Evolutionary conservation across 163 green algal genomes (phyloP).

Genomic region (Scenedesmus sp.): DNA sequence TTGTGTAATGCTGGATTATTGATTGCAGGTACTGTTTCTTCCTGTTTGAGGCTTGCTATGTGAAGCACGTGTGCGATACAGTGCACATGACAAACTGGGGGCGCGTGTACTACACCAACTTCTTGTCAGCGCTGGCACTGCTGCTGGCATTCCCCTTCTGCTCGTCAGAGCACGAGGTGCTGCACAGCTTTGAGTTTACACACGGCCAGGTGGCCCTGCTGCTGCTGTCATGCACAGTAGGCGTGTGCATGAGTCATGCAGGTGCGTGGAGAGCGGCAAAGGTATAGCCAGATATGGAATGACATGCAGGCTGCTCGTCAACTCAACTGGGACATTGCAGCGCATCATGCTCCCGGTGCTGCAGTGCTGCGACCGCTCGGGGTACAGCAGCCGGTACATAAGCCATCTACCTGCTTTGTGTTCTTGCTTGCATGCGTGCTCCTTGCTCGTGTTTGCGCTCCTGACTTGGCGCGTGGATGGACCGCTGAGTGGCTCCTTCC

Average conservation of each 20-base stretch:
- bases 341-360: not conserved
- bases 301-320: not conserved
- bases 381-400: too few relatives aligned
- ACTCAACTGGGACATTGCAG: not conserved
- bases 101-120: conserved; percentile 67
- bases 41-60: conserved; percentile 32
- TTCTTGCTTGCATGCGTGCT: not conserved
- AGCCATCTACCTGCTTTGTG: not conserved
- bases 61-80: conserved; percentile 57
- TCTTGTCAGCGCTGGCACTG: conserved; percentile 44
- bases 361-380: not conserved
- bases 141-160: conserved; percentile 26
- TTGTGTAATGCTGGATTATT: not conserved
- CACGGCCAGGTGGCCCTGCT: conserved; percentile 52
- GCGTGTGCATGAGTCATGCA: conserved; percentile 77
- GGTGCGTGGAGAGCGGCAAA: not conserved
- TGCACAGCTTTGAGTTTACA: conserved; percentile 29
- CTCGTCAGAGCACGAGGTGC: conserved; percentile 36
- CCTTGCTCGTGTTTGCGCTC: not conserved
- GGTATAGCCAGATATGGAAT: too few relatives aligned
- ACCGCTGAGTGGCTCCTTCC: too few relatives aligned
- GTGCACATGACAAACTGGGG: conserved; percentile 45
- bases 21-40: conserved; percentile 41
- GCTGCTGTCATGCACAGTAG: conserved; percentile 67
- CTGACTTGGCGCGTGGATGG: too few relatives aligned